Conservation (phyloP, 129 eudicot genomes). For the Lactuca sativa region DNA sequence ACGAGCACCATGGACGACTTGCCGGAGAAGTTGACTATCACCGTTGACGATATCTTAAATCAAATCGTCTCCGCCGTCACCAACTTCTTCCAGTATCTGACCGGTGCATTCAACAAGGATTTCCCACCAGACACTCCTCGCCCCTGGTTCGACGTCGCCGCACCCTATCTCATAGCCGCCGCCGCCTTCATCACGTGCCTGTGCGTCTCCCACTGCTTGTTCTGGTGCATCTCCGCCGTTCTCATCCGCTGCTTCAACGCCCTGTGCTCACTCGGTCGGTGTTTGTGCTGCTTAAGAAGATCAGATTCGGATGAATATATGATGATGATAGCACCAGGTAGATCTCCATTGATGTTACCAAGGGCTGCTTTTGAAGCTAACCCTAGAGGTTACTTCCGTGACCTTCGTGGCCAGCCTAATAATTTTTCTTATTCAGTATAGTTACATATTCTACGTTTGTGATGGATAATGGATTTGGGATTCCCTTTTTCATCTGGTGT, state of each 20-base stretch:
- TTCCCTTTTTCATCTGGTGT: no score
- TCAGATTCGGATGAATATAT: not conserved
- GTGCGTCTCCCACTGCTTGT: constrained; percentile 13
- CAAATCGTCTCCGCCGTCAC: constrained; percentile 8
- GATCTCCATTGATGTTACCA: not conserved
- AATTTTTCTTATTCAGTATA: not conserved
- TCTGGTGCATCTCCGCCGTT: not conserved
- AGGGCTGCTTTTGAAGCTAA: constrained; percentile 21
- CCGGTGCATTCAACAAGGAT: not conserved
- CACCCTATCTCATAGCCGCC: constrained; percentile 9
- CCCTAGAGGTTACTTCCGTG: constrained; percentile 11
- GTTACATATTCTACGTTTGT: not conserved
- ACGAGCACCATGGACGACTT: not conserved
- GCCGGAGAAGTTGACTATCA: not conserved
- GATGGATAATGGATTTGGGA: no score
- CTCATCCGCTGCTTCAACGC: not conserved
- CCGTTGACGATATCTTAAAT: constrained; percentile 8
- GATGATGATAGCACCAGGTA: constrained; percentile 27
- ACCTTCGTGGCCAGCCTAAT: constrained; percentile 1
- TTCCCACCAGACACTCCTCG: not conserved
- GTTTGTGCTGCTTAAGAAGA: constrained; percentile 1
- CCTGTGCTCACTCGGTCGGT: not conserved
- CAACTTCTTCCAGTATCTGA: not conserved
- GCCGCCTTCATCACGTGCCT: constrained; percentile 9
- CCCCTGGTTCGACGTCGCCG: constrained; percentile 8